Evolutionary conservation across 371 early-diverging fungal species (phyloP).

Genomic region (Mucor circinelloides): DNA sequence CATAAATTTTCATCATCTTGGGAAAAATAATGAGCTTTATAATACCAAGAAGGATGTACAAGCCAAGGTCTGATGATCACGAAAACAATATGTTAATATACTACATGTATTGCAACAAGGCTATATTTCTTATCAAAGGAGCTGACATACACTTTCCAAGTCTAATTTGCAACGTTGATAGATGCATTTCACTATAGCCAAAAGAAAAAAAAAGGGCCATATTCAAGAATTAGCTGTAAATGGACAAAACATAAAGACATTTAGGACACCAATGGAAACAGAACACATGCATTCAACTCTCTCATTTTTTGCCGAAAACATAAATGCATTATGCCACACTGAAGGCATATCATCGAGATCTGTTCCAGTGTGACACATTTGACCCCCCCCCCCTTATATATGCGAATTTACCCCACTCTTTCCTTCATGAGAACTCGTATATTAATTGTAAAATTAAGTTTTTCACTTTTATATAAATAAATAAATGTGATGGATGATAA

Average conservation of each 20-base stretch:
- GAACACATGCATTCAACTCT: background rate
- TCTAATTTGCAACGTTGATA: background rate
- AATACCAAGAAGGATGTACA: background rate
- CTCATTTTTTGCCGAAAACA: background rate
- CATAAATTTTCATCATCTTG: background rate
- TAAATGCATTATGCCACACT: background rate
- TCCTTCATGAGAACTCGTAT: no score
- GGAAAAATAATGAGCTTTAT: background rate
- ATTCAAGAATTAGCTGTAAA: background rate
- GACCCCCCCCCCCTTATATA: background rate
- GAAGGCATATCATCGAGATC: background rate
- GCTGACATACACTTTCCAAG: background rate
- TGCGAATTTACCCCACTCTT: background rate
- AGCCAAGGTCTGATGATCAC: background rate
- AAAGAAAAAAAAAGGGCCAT: background rate
- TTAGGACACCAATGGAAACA: background rate
- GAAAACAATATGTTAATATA: background rate
- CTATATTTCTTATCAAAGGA: background rate
- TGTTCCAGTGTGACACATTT: background rate
- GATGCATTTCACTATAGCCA: no score
- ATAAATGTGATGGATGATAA: no score
- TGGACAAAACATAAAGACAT: background rate
- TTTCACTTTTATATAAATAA: background rate
- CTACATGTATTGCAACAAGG: background rate
- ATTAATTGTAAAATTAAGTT: background rate